Evolutionary conservation across 1,139 yeast species (phyloP), one percentile per base, ranked within the genome.

Genomic region (Pichia sp.): DNA sequence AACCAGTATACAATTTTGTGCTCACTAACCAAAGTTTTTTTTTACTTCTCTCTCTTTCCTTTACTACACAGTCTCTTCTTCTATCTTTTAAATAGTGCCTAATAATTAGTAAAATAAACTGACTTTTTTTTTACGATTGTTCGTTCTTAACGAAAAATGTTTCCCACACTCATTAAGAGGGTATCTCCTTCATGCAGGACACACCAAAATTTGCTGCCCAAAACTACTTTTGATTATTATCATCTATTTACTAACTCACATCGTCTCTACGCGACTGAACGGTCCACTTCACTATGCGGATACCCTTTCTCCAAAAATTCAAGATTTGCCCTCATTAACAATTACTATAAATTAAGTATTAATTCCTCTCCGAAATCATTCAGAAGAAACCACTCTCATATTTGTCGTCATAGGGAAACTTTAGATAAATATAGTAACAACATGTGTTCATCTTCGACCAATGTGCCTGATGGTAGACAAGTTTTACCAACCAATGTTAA

Each of bases 401-500:
- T 45, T n/a, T 47, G 47, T 34, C 45, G 42, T 32, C 50, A 47
- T 41, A 40, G 33, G 18, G 32, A 39, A 25, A 39, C 45, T 7
- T 27, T 46, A 28, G 40, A 40, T 9, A 48, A 45, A 42, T 25
- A 39, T n/a, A 42, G 39, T 25, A 26, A 39, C 11, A 30, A 49
- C 33, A 57, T 58, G 61, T 54, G 58, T 37, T 49, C 54, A 5
- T 49, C 58, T 7, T 36, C 55, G 2, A 43, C 51, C 9, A 27
- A 50, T 29, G 54, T 50, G 34, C 55, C 62, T 28, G 48, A 37
- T 9, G 57, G 58, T 26, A 61, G 65, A 54, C 64, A 62, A 51
- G 53, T 62, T 29, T 66, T 78, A 49, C 81, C 82, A 11, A 55
- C 66, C 2, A 56, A 63, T 39, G 71, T 77, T 55, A 66, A 63